A percentile compares a stretch with the other conserved stretches of the same genome.
Evolutionary conservation across 192 early-diverging fungal species (phyloP).

Genomic region (Thamnidium elegans): DNA sequence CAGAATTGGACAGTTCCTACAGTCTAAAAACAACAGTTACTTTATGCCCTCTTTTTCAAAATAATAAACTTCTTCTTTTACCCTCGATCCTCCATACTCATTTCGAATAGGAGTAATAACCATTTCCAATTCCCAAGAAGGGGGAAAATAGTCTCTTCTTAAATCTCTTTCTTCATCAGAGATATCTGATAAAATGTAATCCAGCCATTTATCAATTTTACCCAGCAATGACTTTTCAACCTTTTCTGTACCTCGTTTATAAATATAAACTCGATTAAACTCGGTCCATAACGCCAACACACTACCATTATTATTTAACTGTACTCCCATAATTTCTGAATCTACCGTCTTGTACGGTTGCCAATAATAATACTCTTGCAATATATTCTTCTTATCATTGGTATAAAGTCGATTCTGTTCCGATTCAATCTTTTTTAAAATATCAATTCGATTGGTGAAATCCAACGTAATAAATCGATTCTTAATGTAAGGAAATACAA

Average conservation of each 20-base stretch:
- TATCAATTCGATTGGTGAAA: conserved; percentile 18
- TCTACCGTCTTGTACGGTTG: not conserved
- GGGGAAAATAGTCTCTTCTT: not conserved
- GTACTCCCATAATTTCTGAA: conserved; percentile 18
- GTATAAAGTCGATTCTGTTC: conserved; percentile 11
- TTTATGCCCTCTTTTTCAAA: not conserved
- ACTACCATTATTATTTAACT: conserved; percentile 22
- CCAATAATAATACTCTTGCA: conserved; percentile 27
- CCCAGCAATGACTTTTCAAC: not conserved
- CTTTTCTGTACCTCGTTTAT: conserved; percentile 18
- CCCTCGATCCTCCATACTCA: not conserved
- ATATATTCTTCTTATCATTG: not conserved
- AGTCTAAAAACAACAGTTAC: not conserved
- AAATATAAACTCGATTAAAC: conserved; percentile 29
- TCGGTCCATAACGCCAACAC: conserved; percentile 29
- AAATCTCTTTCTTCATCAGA: not conserved
- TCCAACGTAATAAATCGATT: conserved; percentile 20
- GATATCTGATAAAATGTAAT: not conserved
- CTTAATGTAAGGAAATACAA: conserved; percentile 15
- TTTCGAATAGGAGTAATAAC: conserved; percentile 8
- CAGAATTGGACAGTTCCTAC: conserved; percentile 1
- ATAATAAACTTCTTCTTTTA: not conserved
- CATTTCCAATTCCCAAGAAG: conserved; percentile 8
- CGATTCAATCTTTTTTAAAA: conserved; percentile 7
- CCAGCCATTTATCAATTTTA: conserved; percentile 8